Percentiles rank a stretch among this genome's conserved stretches.
phyloP scores from a whole-genome alignment of 2,329 filamentous ascomycete genomes.

The Hypoxylon rubiginosum region DNA sequence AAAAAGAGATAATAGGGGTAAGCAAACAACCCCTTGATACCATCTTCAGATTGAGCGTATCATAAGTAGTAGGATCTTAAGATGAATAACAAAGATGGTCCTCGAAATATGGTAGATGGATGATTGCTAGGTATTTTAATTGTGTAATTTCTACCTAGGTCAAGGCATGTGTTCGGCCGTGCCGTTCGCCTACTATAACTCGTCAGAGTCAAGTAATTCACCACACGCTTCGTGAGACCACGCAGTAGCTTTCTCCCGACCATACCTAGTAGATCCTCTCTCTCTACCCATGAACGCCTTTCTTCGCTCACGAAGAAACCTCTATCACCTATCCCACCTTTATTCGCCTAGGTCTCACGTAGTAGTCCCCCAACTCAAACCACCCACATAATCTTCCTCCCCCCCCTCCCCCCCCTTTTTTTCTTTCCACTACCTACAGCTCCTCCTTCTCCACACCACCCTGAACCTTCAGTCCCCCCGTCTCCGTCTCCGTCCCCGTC shows the following conservation, averaged over 20 bases:
- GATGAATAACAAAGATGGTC: neutral
- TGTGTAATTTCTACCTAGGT: no score
- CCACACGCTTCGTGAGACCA: no score
- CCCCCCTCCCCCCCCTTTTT: neutral
- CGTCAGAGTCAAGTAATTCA: no score
- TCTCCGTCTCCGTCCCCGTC: slow-evolving; percentile 52
- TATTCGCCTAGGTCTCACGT: neutral
- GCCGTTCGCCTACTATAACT: no score
- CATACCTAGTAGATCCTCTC: neutral
- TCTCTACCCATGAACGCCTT: neutral
- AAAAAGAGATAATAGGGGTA: slow-evolving; percentile 11
- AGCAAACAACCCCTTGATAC: slow-evolving; percentile 14
- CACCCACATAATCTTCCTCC: no score
- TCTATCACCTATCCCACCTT: neutral
- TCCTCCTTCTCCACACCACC: slow-evolving; percentile 44
- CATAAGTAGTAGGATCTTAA: neutral
- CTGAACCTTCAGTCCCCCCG: slow-evolving; percentile 43
- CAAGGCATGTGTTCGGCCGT: no score
- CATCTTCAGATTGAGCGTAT: neutral
- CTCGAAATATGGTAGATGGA: no score
- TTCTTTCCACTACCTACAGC: slow-evolving; percentile 26
- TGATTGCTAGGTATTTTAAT: no score
- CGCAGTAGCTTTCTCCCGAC: no score
- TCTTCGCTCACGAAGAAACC: neutral
- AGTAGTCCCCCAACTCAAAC: no score